Conservation (phyloP, 805 yeast genomes). For the Kodamaea jinghongensis region DNA sequence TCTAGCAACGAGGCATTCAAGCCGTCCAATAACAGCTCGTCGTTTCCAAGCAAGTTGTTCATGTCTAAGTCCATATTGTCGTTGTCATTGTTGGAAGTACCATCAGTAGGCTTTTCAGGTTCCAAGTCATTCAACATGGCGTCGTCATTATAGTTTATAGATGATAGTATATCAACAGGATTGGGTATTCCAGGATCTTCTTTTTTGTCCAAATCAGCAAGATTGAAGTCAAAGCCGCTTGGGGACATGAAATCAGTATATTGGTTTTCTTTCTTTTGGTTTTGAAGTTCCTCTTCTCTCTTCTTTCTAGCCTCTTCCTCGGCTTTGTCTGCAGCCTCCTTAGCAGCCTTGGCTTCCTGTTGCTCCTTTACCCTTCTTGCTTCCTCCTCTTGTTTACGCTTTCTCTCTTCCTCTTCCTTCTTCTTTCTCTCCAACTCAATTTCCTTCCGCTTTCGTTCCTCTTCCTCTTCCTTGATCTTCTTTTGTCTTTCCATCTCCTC, state of each 20-base stretch:
- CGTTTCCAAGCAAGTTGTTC: conserved; percentile 37
- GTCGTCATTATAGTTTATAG: conserved; percentile 23
- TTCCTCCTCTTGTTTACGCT: conserved; percentile 16
- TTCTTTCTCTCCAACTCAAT: conserved; percentile 19
- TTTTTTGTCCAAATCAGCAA: conserved; percentile 18
- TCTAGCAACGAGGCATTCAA: conserved; percentile 40
- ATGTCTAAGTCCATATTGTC: conserved; percentile 24
- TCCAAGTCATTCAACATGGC: conserved; percentile 6
- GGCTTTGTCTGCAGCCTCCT: conserved; percentile 12
- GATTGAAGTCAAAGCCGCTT: conserved; percentile 25
- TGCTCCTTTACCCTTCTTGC: conserved; percentile 14
- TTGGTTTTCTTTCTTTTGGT: conserved; percentile 13
- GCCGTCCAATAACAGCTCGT: conserved; percentile 42
- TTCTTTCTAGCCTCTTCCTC: conserved; percentile 14
- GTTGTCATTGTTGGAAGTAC: conserved; percentile 6
- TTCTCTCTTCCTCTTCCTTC: conserved; percentile 16
- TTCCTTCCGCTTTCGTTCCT: conserved; percentile 18
- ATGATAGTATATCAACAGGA: conserved; percentile 31
- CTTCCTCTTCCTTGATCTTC: conserved; percentile 26
- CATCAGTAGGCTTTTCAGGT: neutral
- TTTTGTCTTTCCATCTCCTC: conserved; percentile 34
- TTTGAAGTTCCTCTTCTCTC: conserved; percentile 16
- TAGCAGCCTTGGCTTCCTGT: conserved; percentile 12
- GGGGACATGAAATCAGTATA: conserved; percentile 22
- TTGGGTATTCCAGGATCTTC: conserved; percentile 24